Conservation (phyloP, 257 asterid species). For the Agastache rugosa region DNA sequence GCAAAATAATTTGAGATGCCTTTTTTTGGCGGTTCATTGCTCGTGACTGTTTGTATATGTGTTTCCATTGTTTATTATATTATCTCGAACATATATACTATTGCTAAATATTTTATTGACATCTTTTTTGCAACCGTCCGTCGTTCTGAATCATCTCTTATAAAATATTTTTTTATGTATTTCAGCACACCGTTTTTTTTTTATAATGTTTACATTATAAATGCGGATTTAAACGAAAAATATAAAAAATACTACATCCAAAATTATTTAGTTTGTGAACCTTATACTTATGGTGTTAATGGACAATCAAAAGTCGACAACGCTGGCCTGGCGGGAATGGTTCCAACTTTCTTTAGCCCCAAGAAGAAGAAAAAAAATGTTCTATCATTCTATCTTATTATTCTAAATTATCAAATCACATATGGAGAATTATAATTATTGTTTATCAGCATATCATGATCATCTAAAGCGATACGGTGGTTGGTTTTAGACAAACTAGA, state of each 20-base stretch:
- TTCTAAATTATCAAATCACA: background rate
- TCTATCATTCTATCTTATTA: background rate
- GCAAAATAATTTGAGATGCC: background rate
- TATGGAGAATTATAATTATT: background rate
- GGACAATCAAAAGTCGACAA: constrained; percentile 12
- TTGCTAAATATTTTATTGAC: too few species aligned
- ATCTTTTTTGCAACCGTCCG: too few species aligned
- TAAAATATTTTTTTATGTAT: too few species aligned
- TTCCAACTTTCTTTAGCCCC: too few species aligned
- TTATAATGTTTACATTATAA: background rate
- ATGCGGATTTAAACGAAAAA: background rate
- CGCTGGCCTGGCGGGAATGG: background rate
- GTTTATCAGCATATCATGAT: background rate
- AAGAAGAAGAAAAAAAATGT: background rate
- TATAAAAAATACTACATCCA: background rate
- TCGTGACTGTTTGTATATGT: too few species aligned
- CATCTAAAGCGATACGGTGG: background rate
- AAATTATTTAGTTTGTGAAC: background rate
- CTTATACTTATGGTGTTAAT: background rate
- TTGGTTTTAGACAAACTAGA: background rate
- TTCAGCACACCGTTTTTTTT: background rate
- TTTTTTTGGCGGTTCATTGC: background rate
- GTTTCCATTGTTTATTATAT: background rate
- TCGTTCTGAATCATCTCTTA: too few species aligned
- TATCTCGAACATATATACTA: background rate